Conservation (phyloP, 306 rosid species). For the Pterocarpus santalinus region DNA sequence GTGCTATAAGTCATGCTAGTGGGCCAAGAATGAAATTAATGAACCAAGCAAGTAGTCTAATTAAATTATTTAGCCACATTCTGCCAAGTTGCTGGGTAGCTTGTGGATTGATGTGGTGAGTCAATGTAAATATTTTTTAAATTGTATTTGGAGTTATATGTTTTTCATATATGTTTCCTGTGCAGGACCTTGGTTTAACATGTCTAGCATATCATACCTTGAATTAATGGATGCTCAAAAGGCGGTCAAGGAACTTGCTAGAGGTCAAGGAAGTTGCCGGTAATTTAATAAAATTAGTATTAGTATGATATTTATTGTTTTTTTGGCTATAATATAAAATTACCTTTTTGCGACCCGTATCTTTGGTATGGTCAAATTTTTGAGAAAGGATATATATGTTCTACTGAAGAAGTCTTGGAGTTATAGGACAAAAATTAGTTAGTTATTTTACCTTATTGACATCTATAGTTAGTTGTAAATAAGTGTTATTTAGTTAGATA, state of each 20-base stretch:
- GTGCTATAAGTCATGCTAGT: too few species aligned
- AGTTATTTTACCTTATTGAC: too few species aligned
- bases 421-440: too few species aligned
- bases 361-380: conserved; percentile 48
- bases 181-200: conserved; percentile 69
- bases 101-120: too few species aligned
- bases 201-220: conserved; percentile 54
- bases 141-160: too few species aligned
- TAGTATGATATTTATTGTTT: conserved; percentile 38
- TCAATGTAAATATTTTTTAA: too few species aligned
- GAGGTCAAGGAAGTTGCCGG: conserved; percentile 60
- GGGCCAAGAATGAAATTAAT: too few species aligned
- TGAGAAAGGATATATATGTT: conserved; percentile 71
- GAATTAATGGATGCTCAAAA: conserved; percentile 53
- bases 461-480: too few species aligned
- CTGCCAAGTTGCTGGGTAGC: too few species aligned
- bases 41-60: too few species aligned
- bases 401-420: conserved; percentile 35
- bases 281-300: conserved; percentile 46
- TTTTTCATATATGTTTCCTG: conserved; percentile 25
- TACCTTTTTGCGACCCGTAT: conserved; percentile 21
- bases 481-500: too few species aligned
- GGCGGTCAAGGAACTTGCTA: conserved; percentile 41
- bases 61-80: too few species aligned
- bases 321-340: conserved; percentile 22